These are phyloP conservation scores for Tetracladium setigerum DNA, from an alignment of 495 filamentous ascomycete species.

Conservation along the genomic window DNA sequence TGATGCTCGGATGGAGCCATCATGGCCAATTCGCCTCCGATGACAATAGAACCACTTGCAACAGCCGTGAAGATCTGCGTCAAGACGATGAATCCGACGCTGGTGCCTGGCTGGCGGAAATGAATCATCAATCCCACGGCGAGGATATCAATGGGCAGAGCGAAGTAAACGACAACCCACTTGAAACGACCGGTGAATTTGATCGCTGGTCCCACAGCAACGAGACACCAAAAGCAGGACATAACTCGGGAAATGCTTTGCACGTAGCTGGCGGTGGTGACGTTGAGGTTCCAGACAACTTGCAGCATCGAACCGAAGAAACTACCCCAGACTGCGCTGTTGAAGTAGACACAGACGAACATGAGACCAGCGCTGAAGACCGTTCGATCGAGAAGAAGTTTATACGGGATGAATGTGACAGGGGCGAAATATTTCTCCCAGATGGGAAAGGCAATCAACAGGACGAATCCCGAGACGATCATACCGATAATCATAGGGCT, in stretches of 20 bases:
- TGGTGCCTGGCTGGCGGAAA: slow-evolving; percentile 48
- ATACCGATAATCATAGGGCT: slow-evolving; percentile 48
- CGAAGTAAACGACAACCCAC: slow-evolving; percentile 44
- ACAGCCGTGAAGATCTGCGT: slow-evolving; percentile 76
- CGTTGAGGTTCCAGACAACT: slow-evolving; percentile 36
- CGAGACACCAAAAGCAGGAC: slow-evolving; percentile 29
- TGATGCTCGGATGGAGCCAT: slow-evolving; percentile 58
- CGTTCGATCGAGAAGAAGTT: slow-evolving; percentile 48
- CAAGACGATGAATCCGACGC: slow-evolving; percentile 65
- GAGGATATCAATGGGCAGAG: slow-evolving; percentile 53
- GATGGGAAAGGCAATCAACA: slow-evolving; percentile 44
- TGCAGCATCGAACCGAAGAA: slow-evolving; percentile 63
- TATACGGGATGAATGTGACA: slow-evolving; percentile 49
- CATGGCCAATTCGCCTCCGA: slow-evolving; percentile 57
- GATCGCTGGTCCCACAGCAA: slow-evolving; percentile 38
- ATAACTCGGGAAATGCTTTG: slow-evolving; percentile 38
- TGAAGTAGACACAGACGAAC: slow-evolving; percentile 55
- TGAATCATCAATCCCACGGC: slow-evolving; percentile 70
- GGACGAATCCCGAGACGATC: slow-evolving; percentile 47
- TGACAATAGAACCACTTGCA: slow-evolving; percentile 49
- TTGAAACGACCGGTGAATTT: slow-evolving; percentile 49
- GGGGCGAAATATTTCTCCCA: slow-evolving; percentile 50
- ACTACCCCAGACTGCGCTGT: slow-evolving; percentile 54
- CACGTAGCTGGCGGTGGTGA: slow-evolving; percentile 25
- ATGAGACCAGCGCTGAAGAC: slow-evolving; percentile 49